These are phyloP conservation scores for Seminavis robusta DNA, from an alignment of 108 stramenopile species.

Conservation along the genomic window DNA sequence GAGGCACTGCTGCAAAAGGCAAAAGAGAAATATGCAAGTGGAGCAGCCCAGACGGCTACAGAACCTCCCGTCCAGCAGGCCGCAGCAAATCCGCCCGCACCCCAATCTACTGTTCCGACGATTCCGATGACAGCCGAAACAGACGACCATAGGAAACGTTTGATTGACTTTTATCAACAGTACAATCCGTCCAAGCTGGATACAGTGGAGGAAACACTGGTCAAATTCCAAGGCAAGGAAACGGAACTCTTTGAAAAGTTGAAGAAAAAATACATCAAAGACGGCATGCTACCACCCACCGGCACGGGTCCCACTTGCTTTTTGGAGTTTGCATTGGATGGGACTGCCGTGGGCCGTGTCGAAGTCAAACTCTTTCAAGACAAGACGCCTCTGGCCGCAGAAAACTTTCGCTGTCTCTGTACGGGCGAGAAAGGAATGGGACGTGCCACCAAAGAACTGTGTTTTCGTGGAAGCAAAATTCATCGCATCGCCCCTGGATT, in stretches of 20 bases:
- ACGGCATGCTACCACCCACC: conserved; percentile 14
- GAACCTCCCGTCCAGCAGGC: too few species aligned
- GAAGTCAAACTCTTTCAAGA: conserved; percentile 77
- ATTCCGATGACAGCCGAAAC: too few species aligned
- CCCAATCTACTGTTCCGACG: too few species aligned
- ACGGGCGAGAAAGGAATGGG: conserved; percentile 64
- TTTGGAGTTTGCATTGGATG: conserved; percentile 73
- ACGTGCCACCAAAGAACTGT: conserved; percentile 8
- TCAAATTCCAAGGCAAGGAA: conserved; percentile 51
- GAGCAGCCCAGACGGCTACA: too few species aligned
- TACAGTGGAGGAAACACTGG: conserved; percentile 40
- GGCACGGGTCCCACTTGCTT: conserved; percentile 51
- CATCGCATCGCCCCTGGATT: conserved; percentile 78
- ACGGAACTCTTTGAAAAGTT: conserved; percentile 63
- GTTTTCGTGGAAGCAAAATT: conserved; percentile 36
- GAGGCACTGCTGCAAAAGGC: conserved; percentile 61
- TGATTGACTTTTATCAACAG: conserved; percentile 41
- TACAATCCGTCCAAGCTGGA: conserved; percentile 47
- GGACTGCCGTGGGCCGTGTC: conserved; percentile 56
- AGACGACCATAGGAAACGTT: conserved; percentile 14
- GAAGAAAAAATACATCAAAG: conserved; percentile 18
- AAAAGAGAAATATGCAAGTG: conserved; percentile 18
- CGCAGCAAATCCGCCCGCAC: too few species aligned
- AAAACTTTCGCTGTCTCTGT: conserved; percentile 88
- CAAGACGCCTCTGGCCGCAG: conserved; percentile 75